Evolutionary conservation across 331 rosid genomes (phyloP).

Genomic region (Malus hybrid): DNA sequence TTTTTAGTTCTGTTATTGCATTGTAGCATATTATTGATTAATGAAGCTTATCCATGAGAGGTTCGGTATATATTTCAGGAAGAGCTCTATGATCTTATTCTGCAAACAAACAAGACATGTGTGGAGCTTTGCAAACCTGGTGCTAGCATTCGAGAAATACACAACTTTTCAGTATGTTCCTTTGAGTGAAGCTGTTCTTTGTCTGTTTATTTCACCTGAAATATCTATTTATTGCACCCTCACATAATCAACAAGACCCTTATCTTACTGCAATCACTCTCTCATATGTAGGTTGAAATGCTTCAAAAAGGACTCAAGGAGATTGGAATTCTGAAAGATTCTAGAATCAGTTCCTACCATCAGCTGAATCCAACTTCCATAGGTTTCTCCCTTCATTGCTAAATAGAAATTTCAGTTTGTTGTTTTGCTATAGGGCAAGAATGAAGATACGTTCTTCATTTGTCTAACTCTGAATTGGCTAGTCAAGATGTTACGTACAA

Average conservation of each 20-base stretch:
- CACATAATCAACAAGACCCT: too few relatives aligned
- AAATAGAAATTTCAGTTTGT: constrained; percentile 1
- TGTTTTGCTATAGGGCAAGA: neutral
- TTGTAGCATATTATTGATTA: neutral
- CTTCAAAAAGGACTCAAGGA: constrained; percentile 74
- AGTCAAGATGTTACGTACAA: neutral
- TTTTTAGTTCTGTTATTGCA: neutral
- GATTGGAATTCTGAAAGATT: constrained; percentile 59
- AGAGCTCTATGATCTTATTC: constrained; percentile 81
- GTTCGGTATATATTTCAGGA: constrained; percentile 45
- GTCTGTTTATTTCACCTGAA: neutral
- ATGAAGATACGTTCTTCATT: neutral
- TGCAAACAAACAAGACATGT: constrained; percentile 68
- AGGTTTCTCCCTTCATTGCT: constrained; percentile 36
- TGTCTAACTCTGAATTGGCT: neutral
- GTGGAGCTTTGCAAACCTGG: constrained; percentile 92
- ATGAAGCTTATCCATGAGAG: constrained; percentile 2
- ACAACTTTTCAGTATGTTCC: constrained; percentile 53
- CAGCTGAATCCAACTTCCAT: constrained; percentile 89
- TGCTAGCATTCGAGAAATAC: constrained; percentile 65
- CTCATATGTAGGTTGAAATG: constrained; percentile 54
- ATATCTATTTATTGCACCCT: neutral
- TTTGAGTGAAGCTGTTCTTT: neutral
- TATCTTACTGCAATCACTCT: neutral
- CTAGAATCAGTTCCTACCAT: constrained; percentile 49